These are phyloP conservation scores for Ceratocystis cacaofunesta DNA, from an alignment of 2,329 filamentous ascomycete species.

Conservation along the genomic window DNA sequence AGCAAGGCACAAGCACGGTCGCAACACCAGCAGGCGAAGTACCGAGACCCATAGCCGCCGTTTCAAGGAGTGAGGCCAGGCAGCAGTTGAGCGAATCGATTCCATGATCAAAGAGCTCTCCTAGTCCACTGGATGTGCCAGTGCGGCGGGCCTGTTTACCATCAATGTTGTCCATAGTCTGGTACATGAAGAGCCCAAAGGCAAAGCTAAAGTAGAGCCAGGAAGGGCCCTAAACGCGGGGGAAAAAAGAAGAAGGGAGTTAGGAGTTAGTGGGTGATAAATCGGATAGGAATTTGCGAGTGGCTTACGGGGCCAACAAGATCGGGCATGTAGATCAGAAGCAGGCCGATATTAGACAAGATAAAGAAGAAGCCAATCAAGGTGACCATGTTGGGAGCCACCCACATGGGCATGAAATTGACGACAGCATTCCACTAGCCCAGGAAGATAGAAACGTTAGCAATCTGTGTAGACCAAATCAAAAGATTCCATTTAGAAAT, in stretches of 20 bases:
- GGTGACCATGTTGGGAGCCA: constrained; percentile 96
- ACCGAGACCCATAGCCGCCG: constrained; percentile 83
- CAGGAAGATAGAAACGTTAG: not conserved
- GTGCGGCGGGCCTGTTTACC: constrained; percentile 94
- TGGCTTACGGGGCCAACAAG: constrained; percentile 66
- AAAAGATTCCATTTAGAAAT: not conserved
- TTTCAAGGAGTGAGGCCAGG: constrained; percentile 76
- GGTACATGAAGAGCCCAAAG: constrained; percentile 94
- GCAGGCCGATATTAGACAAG: constrained; percentile 58
- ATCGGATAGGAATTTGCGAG: not conserved
- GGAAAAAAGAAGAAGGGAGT: constrained; percentile 3
- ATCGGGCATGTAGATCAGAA: constrained; percentile 76
- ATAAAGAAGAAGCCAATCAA: constrained; percentile 92
- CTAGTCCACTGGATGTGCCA: constrained; percentile 83
- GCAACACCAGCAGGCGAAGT: constrained; percentile 74
- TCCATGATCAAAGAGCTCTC: constrained; percentile 95
- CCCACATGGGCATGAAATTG: constrained; percentile 81
- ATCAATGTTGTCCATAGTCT: constrained; percentile 97
- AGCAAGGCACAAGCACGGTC: constrained; percentile 75
- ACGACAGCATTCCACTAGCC: constrained; percentile 91
- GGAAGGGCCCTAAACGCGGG: constrained; percentile 48
- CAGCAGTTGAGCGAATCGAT: constrained; percentile 98
- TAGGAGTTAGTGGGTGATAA: constrained; percentile 13
- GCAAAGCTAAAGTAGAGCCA: constrained; percentile 97
- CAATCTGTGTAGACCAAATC: not conserved